Conservation (phyloP, 129 eudicot genomes). For the Solidago caesia region DNA sequence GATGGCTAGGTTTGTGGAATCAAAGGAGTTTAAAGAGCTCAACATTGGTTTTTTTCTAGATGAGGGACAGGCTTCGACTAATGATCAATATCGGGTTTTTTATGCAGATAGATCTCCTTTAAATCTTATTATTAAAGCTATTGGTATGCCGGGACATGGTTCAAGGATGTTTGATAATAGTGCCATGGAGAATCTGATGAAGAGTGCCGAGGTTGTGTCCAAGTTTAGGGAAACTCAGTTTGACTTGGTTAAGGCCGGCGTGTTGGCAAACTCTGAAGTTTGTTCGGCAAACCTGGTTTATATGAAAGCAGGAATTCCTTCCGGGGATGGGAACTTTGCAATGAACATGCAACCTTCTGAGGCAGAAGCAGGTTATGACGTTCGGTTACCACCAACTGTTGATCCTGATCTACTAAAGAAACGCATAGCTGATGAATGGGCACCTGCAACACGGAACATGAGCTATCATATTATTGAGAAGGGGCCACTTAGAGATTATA, state of each 20-base stretch:
- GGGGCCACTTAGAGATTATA: slow-evolving; percentile 65
- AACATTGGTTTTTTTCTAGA: slow-evolving; percentile 85
- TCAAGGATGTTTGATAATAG: slow-evolving; percentile 72
- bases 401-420: slow-evolving; percentile 67
- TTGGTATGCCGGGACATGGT: slow-evolving; percentile 82
- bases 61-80: slow-evolving; percentile 77
- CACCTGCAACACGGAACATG: slow-evolving; percentile 83
- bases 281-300: slow-evolving; percentile 80
- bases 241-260: slow-evolving; percentile 79
- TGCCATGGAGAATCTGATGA: slow-evolving; percentile 91
- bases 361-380: slow-evolving; percentile 88
- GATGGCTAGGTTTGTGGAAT: slow-evolving; percentile 58
- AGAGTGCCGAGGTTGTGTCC: slow-evolving; percentile 62
- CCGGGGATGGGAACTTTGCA: slow-evolving; percentile 54
- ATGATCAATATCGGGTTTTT: slow-evolving; percentile 65
- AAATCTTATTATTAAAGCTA: slow-evolving; percentile 71
- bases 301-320: slow-evolving; percentile 69
- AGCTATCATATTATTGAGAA: slow-evolving; percentile 63
- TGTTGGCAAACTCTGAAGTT: slow-evolving; percentile 63
- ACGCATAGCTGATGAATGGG: slow-evolving; percentile 85
- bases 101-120: slow-evolving; percentile 85
- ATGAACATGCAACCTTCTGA: slow-evolving; percentile 99
- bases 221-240: slow-evolving; percentile 75
- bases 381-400: slow-evolving; percentile 71
- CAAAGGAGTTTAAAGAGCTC: slow-evolving; percentile 48